A percentile compares a stretch with the other conserved stretches of the same genome.
Evolutionary conservation across 306 rosid species (phyloP).

Genomic region (Ochetophila trinervis): DNA sequence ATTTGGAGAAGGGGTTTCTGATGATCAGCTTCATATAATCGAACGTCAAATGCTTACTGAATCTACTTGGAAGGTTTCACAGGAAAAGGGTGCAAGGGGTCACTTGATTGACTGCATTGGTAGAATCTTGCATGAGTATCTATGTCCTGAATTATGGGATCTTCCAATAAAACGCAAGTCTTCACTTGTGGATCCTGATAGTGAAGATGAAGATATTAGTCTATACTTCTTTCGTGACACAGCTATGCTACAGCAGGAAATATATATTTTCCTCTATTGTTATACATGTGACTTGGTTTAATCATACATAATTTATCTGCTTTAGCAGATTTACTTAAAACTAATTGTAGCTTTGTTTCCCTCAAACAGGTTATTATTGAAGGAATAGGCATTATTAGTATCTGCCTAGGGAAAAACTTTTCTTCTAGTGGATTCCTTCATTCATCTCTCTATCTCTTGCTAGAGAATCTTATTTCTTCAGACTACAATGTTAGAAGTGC

Average conservation of each 20-base stretch:
- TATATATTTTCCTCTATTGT: conserved; percentile 26
- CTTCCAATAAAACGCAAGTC: conserved; percentile 51
- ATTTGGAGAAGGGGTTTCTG: conserved; percentile 10
- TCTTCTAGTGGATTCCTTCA: conserved; percentile 82
- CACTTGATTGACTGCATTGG: conserved; percentile 73
- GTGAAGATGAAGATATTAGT: conserved; percentile 54
- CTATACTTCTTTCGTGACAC: conserved; percentile 65
- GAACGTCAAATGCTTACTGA: conserved; percentile 24
- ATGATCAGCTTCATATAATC: conserved; percentile 29
- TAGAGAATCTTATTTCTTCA: conserved; percentile 81
- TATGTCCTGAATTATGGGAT: conserved; percentile 85
- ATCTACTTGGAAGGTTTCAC: conserved; percentile 59
- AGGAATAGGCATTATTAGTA: conserved; percentile 76
- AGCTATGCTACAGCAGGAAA: conserved; percentile 83
- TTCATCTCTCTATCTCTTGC: conserved; percentile 83
- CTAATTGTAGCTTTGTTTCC: conserved; percentile 31
- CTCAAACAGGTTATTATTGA: conserved; percentile 82
- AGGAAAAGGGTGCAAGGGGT: conserved; percentile 49
- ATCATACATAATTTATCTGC: background rate
- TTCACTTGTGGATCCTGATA: conserved; percentile 36
- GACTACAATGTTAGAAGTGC: conserved; percentile 67
- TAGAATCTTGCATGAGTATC: conserved; percentile 77
- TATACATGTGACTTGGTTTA: background rate
- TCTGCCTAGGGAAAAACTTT: conserved; percentile 80
- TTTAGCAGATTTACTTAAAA: conserved; percentile 16